These are phyloP conservation scores for Onygenales sp. DNA, from an alignment of 2,329 filamentous ascomycete species.

Conservation along the genomic window DNA sequence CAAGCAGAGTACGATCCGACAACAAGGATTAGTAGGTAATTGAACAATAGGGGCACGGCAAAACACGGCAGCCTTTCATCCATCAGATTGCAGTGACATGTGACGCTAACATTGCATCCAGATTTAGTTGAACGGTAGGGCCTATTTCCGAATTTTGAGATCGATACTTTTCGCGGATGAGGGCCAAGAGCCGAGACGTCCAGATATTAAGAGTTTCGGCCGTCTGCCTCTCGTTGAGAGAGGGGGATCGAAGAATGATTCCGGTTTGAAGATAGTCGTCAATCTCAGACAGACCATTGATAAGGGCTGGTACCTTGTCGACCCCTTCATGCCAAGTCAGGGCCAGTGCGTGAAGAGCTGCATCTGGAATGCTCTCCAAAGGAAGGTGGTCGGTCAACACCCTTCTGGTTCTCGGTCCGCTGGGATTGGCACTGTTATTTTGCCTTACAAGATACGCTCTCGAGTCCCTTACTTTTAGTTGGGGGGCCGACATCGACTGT, in stretches of 20 bases:
- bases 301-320: slow-evolving; percentile 2
- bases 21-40: too few relatives aligned
- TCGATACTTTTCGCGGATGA: slow-evolving; percentile 15
- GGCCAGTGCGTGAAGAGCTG: slow-evolving; percentile 16
- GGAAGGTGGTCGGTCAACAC: slow-evolving; percentile 18
- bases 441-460: slow-evolving; percentile 22
- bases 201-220: slow-evolving; percentile 9
- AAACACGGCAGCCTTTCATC: not conserved
- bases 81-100: not conserved
- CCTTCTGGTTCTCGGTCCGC: slow-evolving; percentile 5
- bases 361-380: slow-evolving; percentile 20
- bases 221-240: slow-evolving; percentile 4
- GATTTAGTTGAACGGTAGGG: not conserved
- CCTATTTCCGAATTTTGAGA: slow-evolving; percentile 4
- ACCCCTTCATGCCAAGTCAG: slow-evolving; percentile 8
- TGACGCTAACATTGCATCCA: not conserved
- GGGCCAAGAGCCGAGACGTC: slow-evolving; percentile 9
- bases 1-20: too few relatives aligned
- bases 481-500: not conserved
- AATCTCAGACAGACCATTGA: slow-evolving; percentile 3
- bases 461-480: slow-evolving; percentile 19
- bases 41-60: too few relatives aligned
- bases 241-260: slow-evolving; percentile 5
- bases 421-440: slow-evolving; percentile 2
- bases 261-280: slow-evolving; percentile 16